Evolutionary conservation across 768 basidiomycete genomes (phyloP).

Genomic region (Xerocomellus dryophilus): DNA sequence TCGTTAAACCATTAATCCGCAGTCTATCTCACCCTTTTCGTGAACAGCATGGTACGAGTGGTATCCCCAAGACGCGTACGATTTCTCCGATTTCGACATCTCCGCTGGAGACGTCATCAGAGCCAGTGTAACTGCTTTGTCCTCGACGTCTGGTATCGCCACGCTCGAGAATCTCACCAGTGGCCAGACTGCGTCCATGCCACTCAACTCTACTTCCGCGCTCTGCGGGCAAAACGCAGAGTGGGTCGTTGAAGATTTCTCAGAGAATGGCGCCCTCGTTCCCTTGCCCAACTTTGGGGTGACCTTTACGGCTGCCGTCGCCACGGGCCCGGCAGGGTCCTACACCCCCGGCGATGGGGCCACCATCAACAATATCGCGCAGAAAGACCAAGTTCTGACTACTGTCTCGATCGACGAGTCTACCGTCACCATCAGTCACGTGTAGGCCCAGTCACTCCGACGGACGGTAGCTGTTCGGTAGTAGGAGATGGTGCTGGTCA

Average conservation of each 20-base stretch:
- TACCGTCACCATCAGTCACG: neutral
- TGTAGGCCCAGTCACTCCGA: neutral
- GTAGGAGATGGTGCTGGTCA: too few relatives aligned
- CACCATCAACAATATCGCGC: neutral
- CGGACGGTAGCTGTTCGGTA: neutral
- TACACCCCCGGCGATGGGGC: neutral
- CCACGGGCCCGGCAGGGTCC: neutral
- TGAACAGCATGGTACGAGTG: conserved; percentile 10
- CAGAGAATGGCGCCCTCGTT: fast-evolving
- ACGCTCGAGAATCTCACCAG: conserved; percentile 7
- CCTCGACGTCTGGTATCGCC: neutral
- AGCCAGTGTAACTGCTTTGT: neutral
- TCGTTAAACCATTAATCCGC: too few relatives aligned
- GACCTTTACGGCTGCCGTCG: conserved; percentile 2
- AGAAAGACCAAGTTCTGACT: conserved; percentile 1
- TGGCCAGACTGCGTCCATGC: neutral
- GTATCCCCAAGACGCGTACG: neutral
- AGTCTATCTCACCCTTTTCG: neutral
- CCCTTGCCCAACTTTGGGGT: conserved; percentile 8
- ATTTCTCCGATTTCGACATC: neutral
- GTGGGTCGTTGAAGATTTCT: conserved; percentile 10
- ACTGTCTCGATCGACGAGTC: neutral
- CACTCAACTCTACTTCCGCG: neutral
- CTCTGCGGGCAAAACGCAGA: conserved; percentile 6
- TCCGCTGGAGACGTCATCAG: conserved; percentile 4